A percentile compares a stretch with the other conserved stretches of the same genome.
Evolutionary conservation across 1,139 yeast genomes (phyloP).

Genomic region (Yamadazyma sp.): DNA sequence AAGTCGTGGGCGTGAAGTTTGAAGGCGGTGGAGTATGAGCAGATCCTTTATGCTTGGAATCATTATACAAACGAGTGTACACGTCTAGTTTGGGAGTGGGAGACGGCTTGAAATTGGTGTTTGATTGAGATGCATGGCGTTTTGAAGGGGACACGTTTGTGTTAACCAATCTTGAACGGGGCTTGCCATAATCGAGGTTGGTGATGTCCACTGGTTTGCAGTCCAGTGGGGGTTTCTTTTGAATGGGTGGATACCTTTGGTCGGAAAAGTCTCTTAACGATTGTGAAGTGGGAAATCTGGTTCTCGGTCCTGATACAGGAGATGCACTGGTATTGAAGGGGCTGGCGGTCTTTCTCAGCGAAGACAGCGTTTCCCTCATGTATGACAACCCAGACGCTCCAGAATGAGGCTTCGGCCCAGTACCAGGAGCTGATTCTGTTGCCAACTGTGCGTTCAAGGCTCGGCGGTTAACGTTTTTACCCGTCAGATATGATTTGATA

Average conservation of each 20-base stretch:
- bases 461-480: conserved; percentile 4
- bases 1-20: background rate
- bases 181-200: conserved; percentile 8
- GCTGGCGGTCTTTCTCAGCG: conserved; percentile 12
- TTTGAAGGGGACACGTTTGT: conserved; percentile 10
- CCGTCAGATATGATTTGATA: conserved; percentile 10
- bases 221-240: background rate
- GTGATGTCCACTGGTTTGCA: conserved; percentile 15
- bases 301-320: background rate
- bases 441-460: conserved; percentile 4
- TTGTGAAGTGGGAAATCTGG: background rate
- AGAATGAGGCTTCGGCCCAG: background rate
- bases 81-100: conserved; percentile 11
- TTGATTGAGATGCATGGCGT: conserved; percentile 10
- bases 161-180: conserved; percentile 1
- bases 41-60: conserved; percentile 8
- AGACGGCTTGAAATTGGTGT: background rate
- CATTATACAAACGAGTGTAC: conserved; percentile 16
- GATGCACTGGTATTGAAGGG: conserved; percentile 10
- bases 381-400: conserved; percentile 12
- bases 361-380: conserved; percentile 18
- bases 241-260: conserved; percentile 1
- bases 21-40: background rate
- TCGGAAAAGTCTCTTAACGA: conserved; percentile 2
- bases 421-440: background rate